phyloP scores from a whole-genome alignment of 2,329 filamentous ascomycete species.

The Graphilbum fragrans region DNA sequence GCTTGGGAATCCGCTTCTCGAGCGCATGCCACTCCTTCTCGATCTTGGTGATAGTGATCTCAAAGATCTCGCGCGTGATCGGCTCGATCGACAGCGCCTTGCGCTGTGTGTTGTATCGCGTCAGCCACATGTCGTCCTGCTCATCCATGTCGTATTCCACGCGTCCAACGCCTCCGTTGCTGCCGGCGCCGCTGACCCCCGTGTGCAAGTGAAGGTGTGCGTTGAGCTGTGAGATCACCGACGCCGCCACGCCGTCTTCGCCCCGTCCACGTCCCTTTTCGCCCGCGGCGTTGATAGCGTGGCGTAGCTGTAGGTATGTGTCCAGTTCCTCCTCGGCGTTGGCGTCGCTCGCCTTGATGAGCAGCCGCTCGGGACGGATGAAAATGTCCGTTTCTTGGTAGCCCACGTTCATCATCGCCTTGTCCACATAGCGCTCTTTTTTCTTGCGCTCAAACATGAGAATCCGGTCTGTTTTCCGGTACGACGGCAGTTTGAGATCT shows the following conservation, averaged over 20 bases:
- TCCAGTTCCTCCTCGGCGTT: constrained; percentile 49
- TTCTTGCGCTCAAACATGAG: constrained; percentile 73
- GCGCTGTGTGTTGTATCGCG: constrained; percentile 67
- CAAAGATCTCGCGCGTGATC: constrained; percentile 88
- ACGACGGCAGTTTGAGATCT: constrained; percentile 64
- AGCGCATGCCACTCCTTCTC: constrained; percentile 97
- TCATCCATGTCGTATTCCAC: constrained; percentile 99
- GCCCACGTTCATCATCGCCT: constrained; percentile 89
- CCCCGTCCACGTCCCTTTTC: constrained; percentile 26
- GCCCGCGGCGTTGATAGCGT: constrained; percentile 13
- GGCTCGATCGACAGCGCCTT: constrained; percentile 62
- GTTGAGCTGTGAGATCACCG: constrained; percentile 14
- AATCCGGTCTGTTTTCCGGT: constrained; percentile 68
- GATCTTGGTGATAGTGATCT: constrained; percentile 97
- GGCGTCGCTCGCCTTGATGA: constrained; percentile 52
- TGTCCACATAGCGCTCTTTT: constrained; percentile 84
- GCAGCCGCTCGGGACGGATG: constrained; percentile 58
- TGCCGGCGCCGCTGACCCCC: constrained; percentile 3
- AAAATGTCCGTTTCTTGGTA: constrained; percentile 94
- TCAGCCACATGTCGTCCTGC: constrained; percentile 94
- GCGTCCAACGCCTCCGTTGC: constrained; percentile 48
- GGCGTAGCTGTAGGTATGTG: constrained; percentile 14
- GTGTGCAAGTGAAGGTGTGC: constrained; percentile 16
- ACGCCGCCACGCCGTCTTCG: constrained; percentile 30
- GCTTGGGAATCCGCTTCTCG: constrained; percentile 93